Conservation (phyloP, 2,329 filamentous ascomycete genomes). For the Orbilia oligospora region DNA sequence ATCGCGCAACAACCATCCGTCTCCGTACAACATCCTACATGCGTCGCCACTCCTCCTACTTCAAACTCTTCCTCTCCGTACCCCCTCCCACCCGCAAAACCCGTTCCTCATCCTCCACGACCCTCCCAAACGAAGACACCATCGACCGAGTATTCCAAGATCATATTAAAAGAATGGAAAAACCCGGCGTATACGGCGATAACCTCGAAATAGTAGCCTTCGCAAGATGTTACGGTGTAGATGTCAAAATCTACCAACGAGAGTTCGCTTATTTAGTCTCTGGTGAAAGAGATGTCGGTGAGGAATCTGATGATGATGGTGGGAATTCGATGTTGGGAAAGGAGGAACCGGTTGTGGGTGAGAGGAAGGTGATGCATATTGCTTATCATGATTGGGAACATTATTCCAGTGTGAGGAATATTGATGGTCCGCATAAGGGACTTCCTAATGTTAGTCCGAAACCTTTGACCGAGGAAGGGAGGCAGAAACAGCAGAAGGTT, state of each 20-base stretch:
- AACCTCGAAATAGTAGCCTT: conserved; percentile 79
- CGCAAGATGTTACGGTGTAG: conserved; percentile 73
- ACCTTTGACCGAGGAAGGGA: conserved; percentile 67
- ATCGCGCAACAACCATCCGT: conserved; percentile 70
- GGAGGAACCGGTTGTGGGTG: conserved; percentile 62
- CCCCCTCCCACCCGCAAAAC: conserved; percentile 70
- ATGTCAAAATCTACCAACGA: conserved; percentile 75
- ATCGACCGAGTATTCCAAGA: conserved; percentile 71
- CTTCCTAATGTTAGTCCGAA: conserved; percentile 69
- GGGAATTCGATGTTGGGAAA: conserved; percentile 63
- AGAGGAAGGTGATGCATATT: conserved; percentile 69
- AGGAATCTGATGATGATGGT: conserved; percentile 63
- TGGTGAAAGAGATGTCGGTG: conserved; percentile 68
- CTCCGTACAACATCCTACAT: conserved; percentile 72
- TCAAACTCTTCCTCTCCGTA: conserved; percentile 76
- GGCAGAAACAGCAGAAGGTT: conserved; percentile 66
- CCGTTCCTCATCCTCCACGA: conserved; percentile 68
- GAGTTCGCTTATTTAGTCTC: conserved; percentile 69
- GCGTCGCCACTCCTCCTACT: conserved; percentile 74
- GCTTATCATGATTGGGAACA: conserved; percentile 77
- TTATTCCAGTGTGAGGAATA: conserved; percentile 77
- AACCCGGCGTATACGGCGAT: conserved; percentile 75
- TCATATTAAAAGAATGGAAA: conserved; percentile 74
- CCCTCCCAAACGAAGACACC: conserved; percentile 71
- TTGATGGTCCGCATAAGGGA: conserved; percentile 74